These are phyloP conservation scores for Crithidia sp. DNA, from an alignment of 208 protist species.

Conservation along the genomic window DNA sequence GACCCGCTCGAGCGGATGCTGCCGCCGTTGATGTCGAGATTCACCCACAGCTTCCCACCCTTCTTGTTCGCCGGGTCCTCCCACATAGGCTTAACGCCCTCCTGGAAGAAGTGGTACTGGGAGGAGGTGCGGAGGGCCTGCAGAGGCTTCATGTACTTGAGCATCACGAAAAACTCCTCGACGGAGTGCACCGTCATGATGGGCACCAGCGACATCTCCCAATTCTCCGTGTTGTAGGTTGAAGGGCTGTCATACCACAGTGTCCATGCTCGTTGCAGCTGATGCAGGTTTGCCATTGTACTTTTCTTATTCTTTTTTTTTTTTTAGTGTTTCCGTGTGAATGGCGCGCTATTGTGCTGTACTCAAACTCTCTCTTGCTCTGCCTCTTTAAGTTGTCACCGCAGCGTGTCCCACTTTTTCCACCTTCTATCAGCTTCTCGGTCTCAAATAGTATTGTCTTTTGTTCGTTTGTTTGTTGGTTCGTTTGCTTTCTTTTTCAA, in stretches of 20 bases:
- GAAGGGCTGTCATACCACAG: conserved; percentile 89
- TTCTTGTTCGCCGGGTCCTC: conserved; percentile 89
- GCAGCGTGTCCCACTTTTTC: too few species aligned
- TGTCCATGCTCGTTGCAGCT: conserved; percentile 74
- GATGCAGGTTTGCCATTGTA: conserved; percentile 34
- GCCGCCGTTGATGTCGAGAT: conserved; percentile 48
- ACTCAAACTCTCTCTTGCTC: not conserved
- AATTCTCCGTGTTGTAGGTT: conserved; percentile 76
- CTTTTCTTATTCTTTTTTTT: conserved; percentile 17
- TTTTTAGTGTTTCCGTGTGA: conserved; percentile 7
- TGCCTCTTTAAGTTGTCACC: too few species aligned
- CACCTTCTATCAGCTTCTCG: too few species aligned
- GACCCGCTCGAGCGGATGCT: conserved; percentile 16
- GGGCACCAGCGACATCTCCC: conserved; percentile 77
- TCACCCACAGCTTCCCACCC: conserved; percentile 78
- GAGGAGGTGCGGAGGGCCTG: conserved; percentile 78
- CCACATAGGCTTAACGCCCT: conserved; percentile 92
- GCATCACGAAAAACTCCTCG: conserved; percentile 89
- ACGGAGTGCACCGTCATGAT: conserved; percentile 84
- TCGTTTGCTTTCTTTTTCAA: not conserved
- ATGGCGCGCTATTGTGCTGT: not conserved
- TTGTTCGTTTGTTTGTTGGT: not conserved
- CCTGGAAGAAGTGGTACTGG: conserved; percentile 93
- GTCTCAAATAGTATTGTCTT: too few species aligned
- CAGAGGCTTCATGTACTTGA: conserved; percentile 85